These are phyloP conservation scores for Claviceps citrina DNA, from an alignment of 2,329 filamentous ascomycete species.

Conservation along the genomic window DNA sequence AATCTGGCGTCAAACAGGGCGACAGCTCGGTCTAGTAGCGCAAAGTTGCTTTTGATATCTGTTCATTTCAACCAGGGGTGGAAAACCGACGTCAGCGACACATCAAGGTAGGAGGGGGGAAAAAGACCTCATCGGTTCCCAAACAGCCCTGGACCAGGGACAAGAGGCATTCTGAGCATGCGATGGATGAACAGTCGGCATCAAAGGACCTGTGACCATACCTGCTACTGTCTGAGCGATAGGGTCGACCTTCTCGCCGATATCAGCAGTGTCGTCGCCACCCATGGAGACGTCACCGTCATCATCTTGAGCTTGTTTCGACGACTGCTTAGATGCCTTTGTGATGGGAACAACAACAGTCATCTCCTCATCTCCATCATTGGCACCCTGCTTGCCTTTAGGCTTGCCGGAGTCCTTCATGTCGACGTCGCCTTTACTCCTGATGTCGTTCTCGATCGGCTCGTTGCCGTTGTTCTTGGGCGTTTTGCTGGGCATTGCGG, in stretches of 20 bases:
- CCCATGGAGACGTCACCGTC: constrained; percentile 62
- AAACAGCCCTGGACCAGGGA: background rate
- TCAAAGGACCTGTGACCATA: constrained; percentile 21
- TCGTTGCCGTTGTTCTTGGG: constrained; percentile 58
- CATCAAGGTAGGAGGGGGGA: background rate
- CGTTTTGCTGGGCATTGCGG: constrained; percentile 55
- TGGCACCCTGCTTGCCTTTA: constrained; percentile 47
- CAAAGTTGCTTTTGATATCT: constrained; percentile 95
- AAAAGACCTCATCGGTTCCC: background rate
- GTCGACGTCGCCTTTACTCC: constrained; percentile 47
- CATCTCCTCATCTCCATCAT: constrained; percentile 65
- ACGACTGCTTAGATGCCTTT: constrained; percentile 45
- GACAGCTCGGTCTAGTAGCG: constrained; percentile 80
- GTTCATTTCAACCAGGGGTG: constrained; percentile 5
- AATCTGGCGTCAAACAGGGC: constrained; percentile 89
- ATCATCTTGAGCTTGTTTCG: constrained; percentile 39
- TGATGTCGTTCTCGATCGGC: constrained; percentile 52
- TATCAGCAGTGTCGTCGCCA: constrained; percentile 39
- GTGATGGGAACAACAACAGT: constrained; percentile 64
- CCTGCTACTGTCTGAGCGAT: constrained; percentile 44
- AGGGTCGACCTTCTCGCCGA: constrained; percentile 43
- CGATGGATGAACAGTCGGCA: fast-evolving
- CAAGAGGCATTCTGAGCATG: background rate
- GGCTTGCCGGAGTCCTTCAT: constrained; percentile 54
- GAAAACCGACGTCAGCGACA: constrained; percentile 7